Conservation (phyloP, 495 filamentous ascomycete species). For the Niebla homalea region DNA sequence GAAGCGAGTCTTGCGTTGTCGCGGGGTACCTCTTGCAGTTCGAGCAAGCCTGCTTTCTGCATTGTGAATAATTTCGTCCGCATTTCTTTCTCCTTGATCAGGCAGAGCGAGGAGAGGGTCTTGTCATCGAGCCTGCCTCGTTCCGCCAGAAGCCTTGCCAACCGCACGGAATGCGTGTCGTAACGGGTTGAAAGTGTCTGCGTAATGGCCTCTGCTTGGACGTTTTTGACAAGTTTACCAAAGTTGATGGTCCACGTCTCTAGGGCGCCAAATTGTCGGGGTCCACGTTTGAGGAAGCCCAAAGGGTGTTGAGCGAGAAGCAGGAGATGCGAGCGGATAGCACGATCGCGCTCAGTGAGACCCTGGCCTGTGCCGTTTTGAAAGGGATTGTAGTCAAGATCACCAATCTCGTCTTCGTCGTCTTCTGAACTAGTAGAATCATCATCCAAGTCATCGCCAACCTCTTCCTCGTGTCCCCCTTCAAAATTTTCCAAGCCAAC, state of each 20-base stretch:
- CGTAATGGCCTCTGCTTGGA: slow-evolving; percentile 66
- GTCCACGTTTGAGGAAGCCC: slow-evolving; percentile 44
- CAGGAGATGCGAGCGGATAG: slow-evolving; percentile 61
- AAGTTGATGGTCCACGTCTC: slow-evolving; percentile 75
- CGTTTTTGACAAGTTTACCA: slow-evolving; percentile 45
- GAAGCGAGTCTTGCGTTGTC: slow-evolving; percentile 63
- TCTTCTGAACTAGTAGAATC: slow-evolving; percentile 23
- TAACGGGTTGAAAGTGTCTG: slow-evolving; percentile 60
- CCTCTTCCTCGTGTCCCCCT: slow-evolving; percentile 12
- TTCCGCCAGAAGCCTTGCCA: slow-evolving; percentile 66
- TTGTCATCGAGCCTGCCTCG: slow-evolving; percentile 92
- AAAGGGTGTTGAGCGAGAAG: slow-evolving; percentile 60
- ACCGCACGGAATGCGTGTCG: slow-evolving; percentile 59
- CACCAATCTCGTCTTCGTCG: slow-evolving; percentile 25
- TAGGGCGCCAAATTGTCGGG: slow-evolving; percentile 12
- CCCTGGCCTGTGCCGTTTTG: neutral
- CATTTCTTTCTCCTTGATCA: slow-evolving; percentile 68
- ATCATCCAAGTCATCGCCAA: slow-evolving; percentile 30
- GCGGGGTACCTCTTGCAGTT: slow-evolving; percentile 83
- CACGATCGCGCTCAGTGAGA: neutral
- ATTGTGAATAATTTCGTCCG: slow-evolving; percentile 69
- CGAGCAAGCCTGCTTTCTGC: slow-evolving; percentile 68
- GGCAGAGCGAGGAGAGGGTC: slow-evolving; percentile 53
- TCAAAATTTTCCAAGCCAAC: neutral
- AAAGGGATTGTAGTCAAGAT: slow-evolving; percentile 17